Evolutionary conservation across 78 protist species (phyloP), one percentile per base, ranked within the genome.

Genomic region (Dictyostelium purpureum): DNA sequence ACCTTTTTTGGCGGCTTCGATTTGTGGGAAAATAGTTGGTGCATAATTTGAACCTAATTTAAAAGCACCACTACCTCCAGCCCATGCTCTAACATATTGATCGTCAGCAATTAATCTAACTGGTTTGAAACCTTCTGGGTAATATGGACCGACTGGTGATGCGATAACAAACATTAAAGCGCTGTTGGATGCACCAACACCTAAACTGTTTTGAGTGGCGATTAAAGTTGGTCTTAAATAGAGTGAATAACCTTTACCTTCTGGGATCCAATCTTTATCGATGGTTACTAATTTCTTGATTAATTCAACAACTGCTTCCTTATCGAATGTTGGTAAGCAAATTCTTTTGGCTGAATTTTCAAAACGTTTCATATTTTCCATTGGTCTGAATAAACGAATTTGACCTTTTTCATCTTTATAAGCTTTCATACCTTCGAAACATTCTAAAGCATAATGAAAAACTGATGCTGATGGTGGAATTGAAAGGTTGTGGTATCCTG

Each of bases 361-460:
- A 89, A 98, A 28, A 26, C 99, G 92, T 3, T 67, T 65, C 95
- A 96, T 96, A 96, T 99, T 99, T 91, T 69, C 95, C 51, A 89
- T 93, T 9, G 99, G 99, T 54, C 99, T 88, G 90, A 97, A 98
- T 28, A 98, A 38, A 45, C 96, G 76, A 21, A 96, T 71, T 0
- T 61, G 57, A 63, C 89, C 97, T 16, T 91, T 56, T 35, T 6
- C 40, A 28, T 88, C 96, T 59, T 77, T 90, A 96, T 97, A 98
- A 21, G 99, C 99, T 95, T 98, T 98, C 98, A 98, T 80, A 47
- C 99, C 99, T 78, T 99, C 99, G 78, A 99, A 99, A 83, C 97
- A 95, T 82, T 95, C 95, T 21, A 97, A 61, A 21, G 96, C 99
- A 94, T 99, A 98, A 81, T 99, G 99, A 18, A 99, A 88, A 6